A percentile compares a stretch with the other conserved stretches of the same genome.
Evolutionary conservation across 2,329 filamentous ascomycete species (phyloP).

Genomic region (Colletotrichum euphorbiae): DNA sequence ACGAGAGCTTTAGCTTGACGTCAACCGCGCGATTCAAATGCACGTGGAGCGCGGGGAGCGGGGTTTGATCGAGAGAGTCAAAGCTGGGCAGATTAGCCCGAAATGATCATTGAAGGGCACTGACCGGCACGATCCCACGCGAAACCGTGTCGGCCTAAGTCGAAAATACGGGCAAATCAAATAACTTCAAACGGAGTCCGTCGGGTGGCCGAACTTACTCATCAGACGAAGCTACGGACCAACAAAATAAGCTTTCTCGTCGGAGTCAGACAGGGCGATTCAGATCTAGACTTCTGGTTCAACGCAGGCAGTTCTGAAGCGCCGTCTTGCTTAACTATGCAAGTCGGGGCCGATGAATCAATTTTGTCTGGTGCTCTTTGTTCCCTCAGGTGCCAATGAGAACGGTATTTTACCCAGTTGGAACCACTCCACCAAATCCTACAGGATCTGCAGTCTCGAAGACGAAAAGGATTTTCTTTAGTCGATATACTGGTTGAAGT

Average conservation of each 20-base stretch:
- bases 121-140: background rate
- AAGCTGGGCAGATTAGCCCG: slow-evolving; percentile 14
- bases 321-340: background rate
- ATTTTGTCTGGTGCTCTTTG: too few relatives aligned
- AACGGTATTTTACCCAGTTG: too few relatives aligned
- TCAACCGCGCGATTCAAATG: slow-evolving; percentile 18
- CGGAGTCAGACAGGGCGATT: slow-evolving; percentile 29
- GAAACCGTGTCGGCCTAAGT: background rate
- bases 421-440: too few relatives aligned
- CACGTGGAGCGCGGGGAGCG: slow-evolving; percentile 11
- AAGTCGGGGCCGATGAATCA: slow-evolving; percentile 6
- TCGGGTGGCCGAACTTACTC: background rate
- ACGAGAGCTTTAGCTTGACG: slow-evolving; percentile 8
- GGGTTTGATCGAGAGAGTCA: background rate
- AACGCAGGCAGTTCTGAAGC: background rate
- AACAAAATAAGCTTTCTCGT: slow-evolving; percentile 3
- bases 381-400: too few relatives aligned
- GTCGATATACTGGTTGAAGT: too few relatives aligned
- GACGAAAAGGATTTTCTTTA: too few relatives aligned
- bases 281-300: slow-evolving; percentile 1
- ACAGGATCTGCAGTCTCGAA: too few relatives aligned
- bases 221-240: slow-evolving; percentile 8
- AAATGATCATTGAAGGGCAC: background rate
- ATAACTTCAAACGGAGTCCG: background rate
- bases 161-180: background rate